Conservation (phyloP, 2,329 filamentous ascomycete genomes). For the Fusarium cyanostomum region DNA sequence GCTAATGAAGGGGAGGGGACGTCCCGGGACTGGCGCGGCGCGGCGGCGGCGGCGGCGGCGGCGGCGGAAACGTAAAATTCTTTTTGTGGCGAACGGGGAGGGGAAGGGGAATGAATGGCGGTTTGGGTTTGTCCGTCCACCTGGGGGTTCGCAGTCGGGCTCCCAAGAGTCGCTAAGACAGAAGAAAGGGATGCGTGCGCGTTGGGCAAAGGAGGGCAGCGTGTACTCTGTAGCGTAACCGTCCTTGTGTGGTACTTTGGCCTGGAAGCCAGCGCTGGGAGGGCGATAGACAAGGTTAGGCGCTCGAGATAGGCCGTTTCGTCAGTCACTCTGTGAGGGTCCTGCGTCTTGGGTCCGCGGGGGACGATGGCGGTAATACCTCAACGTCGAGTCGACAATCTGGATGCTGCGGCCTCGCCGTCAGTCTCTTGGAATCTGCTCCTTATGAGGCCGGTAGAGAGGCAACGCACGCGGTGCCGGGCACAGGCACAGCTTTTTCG, state of each 20-base stretch:
- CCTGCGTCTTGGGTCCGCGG: constrained; percentile 25
- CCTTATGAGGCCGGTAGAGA: constrained; percentile 45
- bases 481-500: constrained; percentile 39
- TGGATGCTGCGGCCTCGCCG: constrained; percentile 29
- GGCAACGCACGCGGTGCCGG: constrained; percentile 42
- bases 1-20: constrained; percentile 31
- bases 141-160: constrained; percentile 29
- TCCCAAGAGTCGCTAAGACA: constrained; percentile 39
- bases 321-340: constrained; percentile 28
- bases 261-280: constrained; percentile 27
- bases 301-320: constrained; percentile 2
- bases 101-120: constrained; percentile 14
- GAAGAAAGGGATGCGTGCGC: constrained; percentile 40
- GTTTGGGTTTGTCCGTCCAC: constrained; percentile 16
- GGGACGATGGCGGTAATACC: constrained; percentile 26
- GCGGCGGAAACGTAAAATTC: constrained; percentile 33
- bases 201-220: constrained; percentile 27
- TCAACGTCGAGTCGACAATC: constrained; percentile 29
- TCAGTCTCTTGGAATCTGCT: constrained; percentile 39
- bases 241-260: constrained; percentile 29
- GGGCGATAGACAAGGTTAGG: constrained; percentile 17
- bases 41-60: constrained; percentile 39
- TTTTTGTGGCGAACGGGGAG: constrained; percentile 27
- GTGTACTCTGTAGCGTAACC: constrained; percentile 37
- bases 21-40: constrained; percentile 37